Conservation (phyloP, 495 filamentous ascomycete species). For the Aspergillus heteromorphus region DNA sequence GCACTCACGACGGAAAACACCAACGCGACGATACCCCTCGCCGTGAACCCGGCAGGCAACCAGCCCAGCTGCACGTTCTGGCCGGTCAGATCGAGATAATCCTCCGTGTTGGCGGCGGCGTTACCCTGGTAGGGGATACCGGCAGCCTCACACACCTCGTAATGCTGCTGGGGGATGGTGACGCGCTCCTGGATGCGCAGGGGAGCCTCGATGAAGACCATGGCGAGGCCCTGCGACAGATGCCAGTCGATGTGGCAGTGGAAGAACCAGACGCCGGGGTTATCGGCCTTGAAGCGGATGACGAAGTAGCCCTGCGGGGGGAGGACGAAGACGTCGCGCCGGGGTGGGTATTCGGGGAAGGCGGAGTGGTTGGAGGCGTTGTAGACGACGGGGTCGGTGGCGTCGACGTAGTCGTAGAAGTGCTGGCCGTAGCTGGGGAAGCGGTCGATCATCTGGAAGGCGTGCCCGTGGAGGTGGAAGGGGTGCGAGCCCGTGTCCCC, state of each 20-base stretch:
- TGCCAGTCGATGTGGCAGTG: slow-evolving; percentile 72
- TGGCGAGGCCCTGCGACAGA: slow-evolving; percentile 37
- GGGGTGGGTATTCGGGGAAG: slow-evolving; percentile 41
- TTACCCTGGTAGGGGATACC: slow-evolving; percentile 55
- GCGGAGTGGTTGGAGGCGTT: slow-evolving; percentile 31
- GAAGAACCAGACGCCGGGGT: slow-evolving; percentile 56
- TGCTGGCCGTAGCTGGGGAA: slow-evolving; percentile 35
- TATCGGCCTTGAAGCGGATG: slow-evolving; percentile 62
- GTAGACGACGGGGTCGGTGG: slow-evolving; percentile 33
- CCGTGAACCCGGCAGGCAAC: slow-evolving; percentile 66
- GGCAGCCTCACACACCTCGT: slow-evolving; percentile 48
- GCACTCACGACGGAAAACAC: slow-evolving; percentile 64
- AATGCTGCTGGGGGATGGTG: slow-evolving; percentile 55
- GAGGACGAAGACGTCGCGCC: slow-evolving; percentile 53
- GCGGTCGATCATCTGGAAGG: slow-evolving; percentile 66
- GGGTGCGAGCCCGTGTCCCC: slow-evolving; percentile 68
- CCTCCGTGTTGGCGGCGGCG: slow-evolving; percentile 59
- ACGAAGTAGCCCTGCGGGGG: slow-evolving; percentile 55
- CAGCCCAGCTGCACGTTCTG: slow-evolving; percentile 50
- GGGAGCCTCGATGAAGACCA: slow-evolving; percentile 48
- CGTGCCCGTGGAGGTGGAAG: slow-evolving; percentile 85
- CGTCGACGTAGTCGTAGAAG: slow-evolving; percentile 27
- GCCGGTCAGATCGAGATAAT: slow-evolving; percentile 59
- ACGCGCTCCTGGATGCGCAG: slow-evolving; percentile 10
- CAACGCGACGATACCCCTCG: slow-evolving; percentile 65